Conservation (phyloP, 2,329 filamentous ascomycete species). For the Xylaria sp. region DNA sequence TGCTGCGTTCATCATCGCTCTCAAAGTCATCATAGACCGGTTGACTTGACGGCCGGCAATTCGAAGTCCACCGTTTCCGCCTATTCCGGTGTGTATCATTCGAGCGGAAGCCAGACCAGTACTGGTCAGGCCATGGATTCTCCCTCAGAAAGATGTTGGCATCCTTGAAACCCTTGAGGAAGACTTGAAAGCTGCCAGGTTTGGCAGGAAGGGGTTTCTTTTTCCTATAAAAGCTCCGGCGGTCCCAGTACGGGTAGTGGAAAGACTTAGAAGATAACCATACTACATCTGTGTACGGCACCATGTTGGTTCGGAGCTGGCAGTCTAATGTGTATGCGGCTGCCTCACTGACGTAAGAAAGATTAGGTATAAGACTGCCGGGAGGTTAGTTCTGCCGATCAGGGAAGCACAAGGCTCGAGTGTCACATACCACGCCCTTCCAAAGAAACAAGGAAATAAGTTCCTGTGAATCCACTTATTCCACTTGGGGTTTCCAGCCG, state of each 20-base stretch:
- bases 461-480: slow-evolving; percentile 99
- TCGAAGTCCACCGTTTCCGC: slow-evolving; percentile 81
- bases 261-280: slow-evolving; percentile 96
- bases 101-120: slow-evolving; percentile 75
- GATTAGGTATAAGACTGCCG: slow-evolving; percentile 85
- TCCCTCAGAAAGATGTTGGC: slow-evolving; percentile 95
- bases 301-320: slow-evolving; percentile 88
- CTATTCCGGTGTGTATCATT: slow-evolving; percentile 74
- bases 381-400: slow-evolving; percentile 29
- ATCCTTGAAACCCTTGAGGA: slow-evolving; percentile 96
- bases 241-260: slow-evolving; percentile 98
- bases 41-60: slow-evolving; percentile 73
- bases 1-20: slow-evolving; percentile 60
- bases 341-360: slow-evolving; percentile 97
- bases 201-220: slow-evolving; percentile 89
- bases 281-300: slow-evolving; percentile 96
- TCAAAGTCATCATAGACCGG: slow-evolving; percentile 57
- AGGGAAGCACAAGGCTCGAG: not conserved
- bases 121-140: slow-evolving; percentile 96
- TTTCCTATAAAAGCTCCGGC: slow-evolving; percentile 86
- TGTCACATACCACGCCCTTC: slow-evolving; percentile 77
- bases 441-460: slow-evolving; percentile 96
- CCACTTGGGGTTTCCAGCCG: slow-evolving; percentile 97
- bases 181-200: slow-evolving; percentile 96
- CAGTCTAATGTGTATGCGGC: slow-evolving; percentile 95